Base-by-base conservation (phyloP, 2,329 filamentous ascomycete species). In the Alternaria brassicicola region DNA sequence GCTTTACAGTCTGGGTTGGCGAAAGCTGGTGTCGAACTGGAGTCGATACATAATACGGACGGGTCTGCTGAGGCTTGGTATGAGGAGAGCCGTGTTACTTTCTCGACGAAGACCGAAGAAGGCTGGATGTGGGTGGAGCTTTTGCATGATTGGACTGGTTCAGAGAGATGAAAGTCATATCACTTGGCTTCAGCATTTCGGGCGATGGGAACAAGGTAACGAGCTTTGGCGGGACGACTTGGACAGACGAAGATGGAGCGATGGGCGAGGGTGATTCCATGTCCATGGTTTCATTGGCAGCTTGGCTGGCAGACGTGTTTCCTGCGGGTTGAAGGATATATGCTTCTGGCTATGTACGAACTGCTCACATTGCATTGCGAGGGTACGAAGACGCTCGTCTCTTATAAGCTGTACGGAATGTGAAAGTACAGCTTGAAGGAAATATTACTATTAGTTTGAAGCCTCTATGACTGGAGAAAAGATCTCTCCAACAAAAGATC, bases 71-170 rank as follows among this genome's bases (percentile, higher is more conserved):
- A 17, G 2, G 4, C 9, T 2, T 28, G n/a, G 23, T n/a, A 12
- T 5, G 12, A 41, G 1, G 8, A n/a, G 19, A 3, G 5, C n/a
- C 28, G 50, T 33, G 12, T 61, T 19, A 12, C n/a, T 26, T 8
- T 6, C 8, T 17, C 38, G 21, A 55, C 48, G 8, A n/a, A 25
- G 21, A 46, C 30, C 15, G 52, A 56, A 17, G 41, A 47, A 35
- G 54, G 30, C 25, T 57, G 43, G 54, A 15, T 57, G 6, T 57
- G 42, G 57, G 31, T 60, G 25, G 36, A 52, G 19, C 17, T 38
- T 19, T 12, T 21, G 17, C n/a, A 17, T 17, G 33, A 1, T 36
- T 36, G 33, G 31, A 6, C 4, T n/a, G 13, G 19, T 19, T n/a
- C 4, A 13, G 35, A 38, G 9, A 21, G 17, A 38, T 13, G 35